Evolutionary conservation across 192 early-diverging fungal species (phyloP).

Genomic region (Rhizophlyctis rosea): DNA sequence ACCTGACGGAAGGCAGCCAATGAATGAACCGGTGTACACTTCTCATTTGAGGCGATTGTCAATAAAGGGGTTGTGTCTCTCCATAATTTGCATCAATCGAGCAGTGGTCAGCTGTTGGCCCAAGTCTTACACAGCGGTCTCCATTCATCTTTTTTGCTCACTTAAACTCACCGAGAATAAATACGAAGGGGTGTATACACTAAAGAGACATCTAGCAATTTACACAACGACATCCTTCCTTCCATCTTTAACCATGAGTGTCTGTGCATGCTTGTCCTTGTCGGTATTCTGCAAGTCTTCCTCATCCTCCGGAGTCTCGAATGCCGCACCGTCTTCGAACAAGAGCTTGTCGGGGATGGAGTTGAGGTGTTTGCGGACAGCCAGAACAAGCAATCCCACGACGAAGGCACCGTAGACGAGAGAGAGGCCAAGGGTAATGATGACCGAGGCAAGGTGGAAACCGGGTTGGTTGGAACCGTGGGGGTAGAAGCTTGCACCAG

Average conservation of each 20-base stretch:
- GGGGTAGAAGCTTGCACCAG: too few relatives aligned
- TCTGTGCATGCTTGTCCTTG: conserved; percentile 94
- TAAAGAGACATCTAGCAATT: conserved; percentile 83
- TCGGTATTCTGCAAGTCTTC: conserved; percentile 83
- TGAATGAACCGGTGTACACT: conserved; percentile 64
- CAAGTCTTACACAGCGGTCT: too few relatives aligned
- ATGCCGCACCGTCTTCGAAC: conserved; percentile 66
- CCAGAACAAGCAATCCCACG: too few relatives aligned
- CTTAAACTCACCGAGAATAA: too few relatives aligned
- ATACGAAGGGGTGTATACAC: conserved; percentile 76
- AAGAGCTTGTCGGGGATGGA: too few relatives aligned
- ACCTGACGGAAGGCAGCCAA: conserved; percentile 44
- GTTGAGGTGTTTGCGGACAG: too few relatives aligned
- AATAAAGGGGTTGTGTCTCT: conserved; percentile 92
- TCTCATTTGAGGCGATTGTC: conserved; percentile 75
- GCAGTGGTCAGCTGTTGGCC: too few relatives aligned
- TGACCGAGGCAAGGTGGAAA: too few relatives aligned
- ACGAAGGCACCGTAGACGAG: too few relatives aligned
- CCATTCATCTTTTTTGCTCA: too few relatives aligned
- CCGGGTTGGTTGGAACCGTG: too few relatives aligned
- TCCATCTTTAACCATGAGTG: conserved; percentile 91
- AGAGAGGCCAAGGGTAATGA: too few relatives aligned
- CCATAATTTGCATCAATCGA: conserved; percentile 90
- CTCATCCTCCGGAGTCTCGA: conserved; percentile 86
- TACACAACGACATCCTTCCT: conserved; percentile 73